phyloP scores from a whole-genome alignment of 2,329 filamentous ascomycete species.

The Phyllosticta citribraziliensis region DNA sequence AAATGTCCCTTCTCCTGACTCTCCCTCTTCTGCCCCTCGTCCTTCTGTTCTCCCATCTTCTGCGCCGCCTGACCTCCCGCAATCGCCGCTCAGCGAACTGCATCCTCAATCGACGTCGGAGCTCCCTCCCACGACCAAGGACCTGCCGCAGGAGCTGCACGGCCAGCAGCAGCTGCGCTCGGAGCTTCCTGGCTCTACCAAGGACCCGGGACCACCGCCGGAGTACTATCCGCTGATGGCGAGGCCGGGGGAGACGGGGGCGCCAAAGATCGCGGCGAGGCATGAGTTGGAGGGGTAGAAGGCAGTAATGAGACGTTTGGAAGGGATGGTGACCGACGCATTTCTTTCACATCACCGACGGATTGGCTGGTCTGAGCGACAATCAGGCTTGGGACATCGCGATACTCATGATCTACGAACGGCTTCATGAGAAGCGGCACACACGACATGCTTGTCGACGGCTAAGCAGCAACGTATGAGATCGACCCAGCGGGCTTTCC shows the following conservation, averaged over 20 bases:
- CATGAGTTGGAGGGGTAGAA: constrained; percentile 1
- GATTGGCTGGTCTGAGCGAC: background rate
- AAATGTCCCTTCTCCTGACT: background rate
- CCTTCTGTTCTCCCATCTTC: background rate
- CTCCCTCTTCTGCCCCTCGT: background rate
- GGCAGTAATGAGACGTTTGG: too few relatives aligned
- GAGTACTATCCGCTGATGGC: background rate
- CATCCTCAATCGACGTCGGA: background rate
- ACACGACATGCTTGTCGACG: too few relatives aligned
- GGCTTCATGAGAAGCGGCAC: too few relatives aligned
- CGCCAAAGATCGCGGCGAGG: background rate
- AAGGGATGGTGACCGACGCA: too few relatives aligned
- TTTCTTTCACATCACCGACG: background rate
- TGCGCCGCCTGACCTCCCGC: background rate
- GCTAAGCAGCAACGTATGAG: too few relatives aligned
- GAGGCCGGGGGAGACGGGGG: background rate
- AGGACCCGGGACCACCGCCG: background rate
- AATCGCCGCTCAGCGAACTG: background rate
- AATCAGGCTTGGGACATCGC: too few relatives aligned
- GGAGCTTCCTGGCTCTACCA: background rate
- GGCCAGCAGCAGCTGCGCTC: background rate
- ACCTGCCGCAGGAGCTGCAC: background rate
- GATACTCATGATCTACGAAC: too few relatives aligned
- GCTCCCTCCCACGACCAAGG: background rate
- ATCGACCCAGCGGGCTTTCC: too few relatives aligned